Conservation (phyloP, 345 rosid species). For the Eutrema heterophyllum region DNA sequence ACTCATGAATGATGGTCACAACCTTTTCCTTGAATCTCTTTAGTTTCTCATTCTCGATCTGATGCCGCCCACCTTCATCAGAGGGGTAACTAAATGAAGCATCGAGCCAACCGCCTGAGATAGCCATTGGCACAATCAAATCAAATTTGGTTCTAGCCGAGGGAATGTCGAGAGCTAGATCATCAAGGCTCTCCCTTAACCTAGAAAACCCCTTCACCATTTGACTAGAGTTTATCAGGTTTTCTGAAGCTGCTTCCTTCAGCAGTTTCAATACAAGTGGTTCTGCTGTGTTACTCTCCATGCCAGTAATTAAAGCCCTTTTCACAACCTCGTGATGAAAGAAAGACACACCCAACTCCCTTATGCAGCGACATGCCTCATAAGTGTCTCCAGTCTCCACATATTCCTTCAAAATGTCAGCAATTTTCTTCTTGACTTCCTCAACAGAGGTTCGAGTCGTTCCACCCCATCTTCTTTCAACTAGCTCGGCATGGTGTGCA, state of each 20-base stretch:
- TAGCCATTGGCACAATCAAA: slow-evolving; percentile 56
- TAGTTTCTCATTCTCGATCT: slow-evolving; percentile 10
- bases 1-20: slow-evolving; percentile 82
- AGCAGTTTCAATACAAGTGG: slow-evolving; percentile 58
- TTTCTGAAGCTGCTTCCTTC: slow-evolving; percentile 88
- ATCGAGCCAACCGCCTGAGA: slow-evolving; percentile 71
- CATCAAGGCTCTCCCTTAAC: slow-evolving; percentile 76
- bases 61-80: slow-evolving; percentile 4
- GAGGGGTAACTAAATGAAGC: background rate
- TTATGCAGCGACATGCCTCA: slow-evolving; percentile 88
- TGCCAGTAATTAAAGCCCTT: slow-evolving; percentile 67
- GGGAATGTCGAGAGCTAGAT: slow-evolving; percentile 92
- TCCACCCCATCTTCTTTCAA: slow-evolving; percentile 98
- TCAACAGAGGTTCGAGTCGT: slow-evolving; percentile 76
- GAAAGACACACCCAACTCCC: slow-evolving; percentile 82
- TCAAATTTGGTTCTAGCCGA: slow-evolving; percentile 58
- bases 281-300: slow-evolving; percentile 67
- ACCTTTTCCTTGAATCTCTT: slow-evolving; percentile 60
- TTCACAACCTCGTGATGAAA: slow-evolving; percentile 97
- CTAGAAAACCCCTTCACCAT: slow-evolving; percentile 84
- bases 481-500: slow-evolving; percentile 93
- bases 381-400: slow-evolving; percentile 68
- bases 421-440: slow-evolving; percentile 83
- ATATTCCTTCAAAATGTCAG: slow-evolving; percentile 73
- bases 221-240: slow-evolving; percentile 83